Evolutionary conservation across 2,329 filamentous ascomycete genomes (phyloP).

Genomic region (Juglanconis sp.): DNA sequence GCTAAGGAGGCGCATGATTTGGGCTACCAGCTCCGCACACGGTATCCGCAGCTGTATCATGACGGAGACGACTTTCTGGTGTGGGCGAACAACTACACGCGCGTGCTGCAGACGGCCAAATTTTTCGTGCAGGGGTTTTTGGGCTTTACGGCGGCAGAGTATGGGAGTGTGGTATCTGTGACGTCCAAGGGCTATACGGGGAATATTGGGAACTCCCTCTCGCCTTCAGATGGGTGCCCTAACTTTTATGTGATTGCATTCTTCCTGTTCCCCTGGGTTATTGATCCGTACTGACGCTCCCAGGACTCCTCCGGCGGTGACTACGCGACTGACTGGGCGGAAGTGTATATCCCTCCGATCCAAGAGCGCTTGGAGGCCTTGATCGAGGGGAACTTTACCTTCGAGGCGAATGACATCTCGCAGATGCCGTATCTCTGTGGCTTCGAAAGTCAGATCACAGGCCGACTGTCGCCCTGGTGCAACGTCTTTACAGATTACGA

Average conservation of each 20-base stretch:
- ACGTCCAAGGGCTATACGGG: slow-evolving; percentile 49
- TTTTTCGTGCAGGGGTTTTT: slow-evolving; percentile 61
- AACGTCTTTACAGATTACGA: slow-evolving; percentile 60
- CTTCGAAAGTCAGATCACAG: slow-evolving; percentile 67
- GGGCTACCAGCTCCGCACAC: slow-evolving; percentile 49
- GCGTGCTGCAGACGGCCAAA: slow-evolving; percentile 59
- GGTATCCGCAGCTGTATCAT: slow-evolving; percentile 47
- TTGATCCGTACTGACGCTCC: neutral
- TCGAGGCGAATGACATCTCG: slow-evolving; percentile 50
- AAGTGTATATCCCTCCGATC: slow-evolving; percentile 51
- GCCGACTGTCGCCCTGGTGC: slow-evolving; percentile 60
- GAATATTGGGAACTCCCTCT: slow-evolving; percentile 60
- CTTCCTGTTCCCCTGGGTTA: neutral
- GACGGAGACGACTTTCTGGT: slow-evolving; percentile 52
- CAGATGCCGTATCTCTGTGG: slow-evolving; percentile 66
- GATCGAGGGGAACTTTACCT: slow-evolving; percentile 51
- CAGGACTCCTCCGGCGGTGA: slow-evolving; percentile 48
- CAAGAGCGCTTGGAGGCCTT: slow-evolving; percentile 51
- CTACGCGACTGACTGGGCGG: slow-evolving; percentile 44
- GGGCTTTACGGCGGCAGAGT: slow-evolving; percentile 49
- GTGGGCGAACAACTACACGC: slow-evolving; percentile 65
- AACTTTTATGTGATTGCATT: slow-evolving; percentile 38
- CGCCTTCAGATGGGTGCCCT: slow-evolving; percentile 61
- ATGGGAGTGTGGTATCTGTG: slow-evolving; percentile 56
- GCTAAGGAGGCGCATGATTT: slow-evolving; percentile 59